Percentiles rank a stretch among this genome's conserved stretches.
These are phyloP conservation scores for Eimeria praecox DNA, from an alignment of 169 alveolate species.

Conservation along the genomic window DNA sequence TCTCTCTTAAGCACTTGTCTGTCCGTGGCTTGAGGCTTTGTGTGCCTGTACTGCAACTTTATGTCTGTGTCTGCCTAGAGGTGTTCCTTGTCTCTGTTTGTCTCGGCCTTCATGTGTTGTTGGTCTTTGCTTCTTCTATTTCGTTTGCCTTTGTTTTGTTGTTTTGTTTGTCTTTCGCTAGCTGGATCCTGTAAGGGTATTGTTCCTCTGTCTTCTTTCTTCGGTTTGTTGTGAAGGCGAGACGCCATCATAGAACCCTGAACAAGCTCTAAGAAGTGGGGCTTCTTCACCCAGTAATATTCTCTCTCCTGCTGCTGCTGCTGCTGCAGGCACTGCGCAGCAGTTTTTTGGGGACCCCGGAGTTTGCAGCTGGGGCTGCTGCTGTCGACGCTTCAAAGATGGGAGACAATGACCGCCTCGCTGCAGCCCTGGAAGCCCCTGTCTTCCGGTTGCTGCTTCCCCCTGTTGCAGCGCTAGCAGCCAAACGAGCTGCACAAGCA, in stretches of 20 bases:
- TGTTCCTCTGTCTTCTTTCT: background rate
- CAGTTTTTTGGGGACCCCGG: slow-evolving; percentile 65
- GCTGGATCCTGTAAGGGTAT: background rate
- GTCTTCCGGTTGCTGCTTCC: slow-evolving; percentile 43
- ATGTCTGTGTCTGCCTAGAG: background rate
- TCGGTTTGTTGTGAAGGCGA: background rate
- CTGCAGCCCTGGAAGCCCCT: slow-evolving; percentile 41
- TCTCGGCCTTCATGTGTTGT: too few relatives aligned
- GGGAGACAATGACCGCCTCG: background rate
- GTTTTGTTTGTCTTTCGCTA: background rate
- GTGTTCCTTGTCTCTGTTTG: background rate
- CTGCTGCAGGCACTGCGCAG: slow-evolving; percentile 60
- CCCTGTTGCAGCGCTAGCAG: slow-evolving; percentile 44
- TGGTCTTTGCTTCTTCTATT: background rate
- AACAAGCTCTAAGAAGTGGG: background rate
- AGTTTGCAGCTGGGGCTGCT: slow-evolving; percentile 66
- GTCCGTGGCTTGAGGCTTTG: background rate
- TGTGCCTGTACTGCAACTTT: background rate
- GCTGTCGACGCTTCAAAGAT: slow-evolving; percentile 42
- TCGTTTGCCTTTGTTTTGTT: background rate
- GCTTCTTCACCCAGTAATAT: background rate
- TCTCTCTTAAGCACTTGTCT: background rate
- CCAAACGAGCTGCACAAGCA: background rate
- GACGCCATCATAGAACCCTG: background rate
- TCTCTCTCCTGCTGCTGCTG: background rate